Conservation (phyloP, 148 eudicot genomes). For the Fagopyrum tataricum region DNA sequence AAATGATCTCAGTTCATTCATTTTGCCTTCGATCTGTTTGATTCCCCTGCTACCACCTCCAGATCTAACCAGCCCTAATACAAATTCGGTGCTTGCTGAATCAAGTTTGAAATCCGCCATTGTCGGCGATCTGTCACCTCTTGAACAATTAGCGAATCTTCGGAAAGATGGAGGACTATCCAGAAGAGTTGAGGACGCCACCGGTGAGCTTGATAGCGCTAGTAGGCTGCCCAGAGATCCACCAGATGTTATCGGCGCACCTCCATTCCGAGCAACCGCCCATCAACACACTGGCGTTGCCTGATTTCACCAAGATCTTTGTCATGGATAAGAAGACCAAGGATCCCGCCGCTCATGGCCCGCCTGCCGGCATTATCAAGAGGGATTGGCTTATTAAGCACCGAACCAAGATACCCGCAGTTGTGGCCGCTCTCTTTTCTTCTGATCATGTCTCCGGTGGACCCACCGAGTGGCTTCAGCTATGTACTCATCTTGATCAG, state of each 20-base stretch:
- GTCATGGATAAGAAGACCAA: slow-evolving; percentile 30
- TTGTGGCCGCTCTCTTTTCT: slow-evolving; percentile 52
- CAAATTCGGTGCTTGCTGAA: neutral
- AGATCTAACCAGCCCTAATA: neutral
- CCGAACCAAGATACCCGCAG: slow-evolving; percentile 77
- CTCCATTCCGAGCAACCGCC: slow-evolving; percentile 86
- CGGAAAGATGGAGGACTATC: slow-evolving; percentile 70
- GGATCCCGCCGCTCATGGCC: slow-evolving; percentile 19
- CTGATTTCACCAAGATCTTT: slow-evolving; percentile 73
- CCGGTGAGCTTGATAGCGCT: slow-evolving; percentile 67
- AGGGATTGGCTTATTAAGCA: slow-evolving; percentile 84
- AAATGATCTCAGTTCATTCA: neutral
- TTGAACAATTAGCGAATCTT: neutral
- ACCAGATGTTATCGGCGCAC: slow-evolving; percentile 54
- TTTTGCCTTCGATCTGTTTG: neutral
- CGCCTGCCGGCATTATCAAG: slow-evolving; percentile 49
- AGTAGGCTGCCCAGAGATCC: slow-evolving; percentile 70
- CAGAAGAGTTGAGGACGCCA: slow-evolving; percentile 87
- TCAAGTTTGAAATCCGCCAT: neutral
- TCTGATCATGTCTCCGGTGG: slow-evolving; percentile 66
- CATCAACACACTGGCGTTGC: slow-evolving; percentile 81
- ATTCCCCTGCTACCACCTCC: slow-evolving; percentile 6
- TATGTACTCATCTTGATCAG: slow-evolving; percentile 72
- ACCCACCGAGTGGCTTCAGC: slow-evolving; percentile 84
- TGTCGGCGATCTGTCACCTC: neutral